Conservation (phyloP, 2,329 filamentous ascomycete species). For the Colletotrichum abscissum region DNA sequence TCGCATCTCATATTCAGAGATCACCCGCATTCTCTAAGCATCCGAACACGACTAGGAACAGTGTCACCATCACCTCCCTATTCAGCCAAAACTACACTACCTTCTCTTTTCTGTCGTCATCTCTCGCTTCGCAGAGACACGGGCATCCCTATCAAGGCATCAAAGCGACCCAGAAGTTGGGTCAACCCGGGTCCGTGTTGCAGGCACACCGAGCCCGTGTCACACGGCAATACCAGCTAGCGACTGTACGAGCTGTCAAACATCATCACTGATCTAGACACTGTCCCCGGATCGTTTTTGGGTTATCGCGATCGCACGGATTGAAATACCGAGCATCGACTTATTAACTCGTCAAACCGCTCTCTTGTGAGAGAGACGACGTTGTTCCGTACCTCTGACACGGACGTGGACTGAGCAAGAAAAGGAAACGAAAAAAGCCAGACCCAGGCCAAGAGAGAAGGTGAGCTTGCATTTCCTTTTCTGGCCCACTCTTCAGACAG, state of each 20-base stretch:
- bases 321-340: constrained; percentile 2
- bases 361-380: background rate
- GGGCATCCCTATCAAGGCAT: background rate
- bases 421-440: constrained; percentile 13
- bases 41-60: constrained; percentile 14
- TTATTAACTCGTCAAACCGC: constrained; percentile 1
- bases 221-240: constrained; percentile 4
- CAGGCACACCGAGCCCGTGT: constrained; percentile 25
- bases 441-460: background rate
- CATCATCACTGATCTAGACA: background rate
- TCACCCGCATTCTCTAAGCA: constrained; percentile 6
- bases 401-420: background rate
- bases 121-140: constrained; percentile 11
- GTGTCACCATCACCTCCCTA: constrained; percentile 16
- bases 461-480: constrained; percentile 28
- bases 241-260: constrained; percentile 9
- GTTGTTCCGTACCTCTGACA: background rate
- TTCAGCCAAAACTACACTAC: background rate
- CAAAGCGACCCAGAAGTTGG: constrained; percentile 31
- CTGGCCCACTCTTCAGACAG: constrained; percentile 24
- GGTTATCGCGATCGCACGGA: background rate
- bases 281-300: background rate
- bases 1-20: constrained; percentile 6
- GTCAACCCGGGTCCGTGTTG: constrained; percentile 29
- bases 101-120: constrained; percentile 13